These are phyloP conservation scores for Pythium rhizo-oryzae DNA, from an alignment of 352 stramenopile species.

Conservation along the genomic window DNA sequence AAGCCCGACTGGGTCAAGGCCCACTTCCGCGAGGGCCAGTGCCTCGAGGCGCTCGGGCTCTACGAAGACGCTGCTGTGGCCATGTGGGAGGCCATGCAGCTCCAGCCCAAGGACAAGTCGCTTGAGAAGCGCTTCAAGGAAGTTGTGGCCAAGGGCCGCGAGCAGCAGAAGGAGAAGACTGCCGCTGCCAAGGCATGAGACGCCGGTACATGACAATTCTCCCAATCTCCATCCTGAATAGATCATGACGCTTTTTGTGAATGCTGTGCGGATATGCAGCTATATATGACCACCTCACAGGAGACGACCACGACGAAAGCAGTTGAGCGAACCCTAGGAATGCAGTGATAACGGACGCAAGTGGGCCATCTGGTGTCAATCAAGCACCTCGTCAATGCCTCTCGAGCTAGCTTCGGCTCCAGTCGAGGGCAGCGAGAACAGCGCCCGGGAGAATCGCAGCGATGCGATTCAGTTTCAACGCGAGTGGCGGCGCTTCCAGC, in stretches of 20 bases:
- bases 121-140: slow-evolving; percentile 85
- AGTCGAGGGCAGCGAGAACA: not conserved
- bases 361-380: too few species aligned
- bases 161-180: slow-evolving; percentile 32
- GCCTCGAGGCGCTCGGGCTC: slow-evolving; percentile 67
- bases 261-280: not conserved
- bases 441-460: not conserved
- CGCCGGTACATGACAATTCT: not conserved
- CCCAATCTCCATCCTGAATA: slow-evolving; percentile 10
- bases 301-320: too few species aligned
- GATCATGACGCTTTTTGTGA: not conserved
- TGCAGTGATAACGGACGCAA: too few species aligned
- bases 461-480: not conserved
- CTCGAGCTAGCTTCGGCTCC: not conserved
- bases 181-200: slow-evolving; percentile 27
- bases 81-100: slow-evolving; percentile 76
- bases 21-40: slow-evolving; percentile 84
- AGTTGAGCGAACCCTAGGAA: too few species aligned
- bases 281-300: slow-evolving; percentile 2
- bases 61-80: slow-evolving; percentile 77
- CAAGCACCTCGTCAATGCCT: not conserved
- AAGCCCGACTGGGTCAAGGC: slow-evolving; percentile 84
- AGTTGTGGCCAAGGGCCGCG: slow-evolving; percentile 71
- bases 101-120: slow-evolving; percentile 70
- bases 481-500: slow-evolving; percentile 15